phyloP scores from a whole-genome alignment of 2,329 filamentous ascomycete species.

The Fusarium hainanense region DNA sequence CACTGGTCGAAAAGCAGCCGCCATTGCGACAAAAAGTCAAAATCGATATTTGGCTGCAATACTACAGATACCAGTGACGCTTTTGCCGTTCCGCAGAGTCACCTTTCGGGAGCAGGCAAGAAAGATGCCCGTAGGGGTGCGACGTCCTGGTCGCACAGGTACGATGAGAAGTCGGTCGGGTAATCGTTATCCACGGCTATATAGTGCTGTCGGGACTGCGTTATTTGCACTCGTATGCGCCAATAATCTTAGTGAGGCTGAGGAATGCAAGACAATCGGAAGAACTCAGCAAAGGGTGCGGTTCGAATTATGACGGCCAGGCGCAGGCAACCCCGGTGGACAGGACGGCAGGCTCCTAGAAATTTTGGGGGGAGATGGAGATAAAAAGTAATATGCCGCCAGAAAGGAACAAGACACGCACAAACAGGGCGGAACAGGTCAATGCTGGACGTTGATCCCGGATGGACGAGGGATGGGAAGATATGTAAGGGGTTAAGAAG shows the following conservation, averaged over 20 bases:
- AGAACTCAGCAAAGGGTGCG: slow-evolving; percentile 27
- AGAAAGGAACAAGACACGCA: slow-evolving; percentile 7
- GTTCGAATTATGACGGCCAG: slow-evolving; percentile 41
- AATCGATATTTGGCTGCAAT: slow-evolving; percentile 13
- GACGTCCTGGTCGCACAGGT: slow-evolving; percentile 39
- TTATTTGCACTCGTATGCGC: slow-evolving; percentile 28
- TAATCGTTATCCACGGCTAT: slow-evolving; percentile 27
- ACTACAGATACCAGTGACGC: slow-evolving; percentile 15
- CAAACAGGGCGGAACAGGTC: slow-evolving; percentile 27
- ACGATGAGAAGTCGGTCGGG: slow-evolving; percentile 32
- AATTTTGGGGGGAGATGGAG: slow-evolving; percentile 32
- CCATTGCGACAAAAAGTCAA: slow-evolving; percentile 53
- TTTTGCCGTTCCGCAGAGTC: slow-evolving; percentile 19
- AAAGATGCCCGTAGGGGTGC: slow-evolving; percentile 15
- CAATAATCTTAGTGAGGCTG: slow-evolving; percentile 43
- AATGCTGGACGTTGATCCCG: slow-evolving; percentile 33
- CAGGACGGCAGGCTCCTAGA: slow-evolving; percentile 18
- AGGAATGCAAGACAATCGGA: slow-evolving; percentile 42
- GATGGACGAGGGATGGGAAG: slow-evolving; percentile 28
- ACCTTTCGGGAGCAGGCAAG: slow-evolving; percentile 25
- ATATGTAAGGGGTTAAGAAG: slow-evolving; percentile 29
- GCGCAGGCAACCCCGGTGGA: slow-evolving; percentile 25
- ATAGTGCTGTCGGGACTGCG: slow-evolving; percentile 29
- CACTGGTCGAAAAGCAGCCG: slow-evolving; percentile 61
- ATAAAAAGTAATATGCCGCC: slow-evolving; percentile 36